Base-by-base conservation (phyloP, 257 asterid species). In the Gynochthodes officinalis region DNA sequence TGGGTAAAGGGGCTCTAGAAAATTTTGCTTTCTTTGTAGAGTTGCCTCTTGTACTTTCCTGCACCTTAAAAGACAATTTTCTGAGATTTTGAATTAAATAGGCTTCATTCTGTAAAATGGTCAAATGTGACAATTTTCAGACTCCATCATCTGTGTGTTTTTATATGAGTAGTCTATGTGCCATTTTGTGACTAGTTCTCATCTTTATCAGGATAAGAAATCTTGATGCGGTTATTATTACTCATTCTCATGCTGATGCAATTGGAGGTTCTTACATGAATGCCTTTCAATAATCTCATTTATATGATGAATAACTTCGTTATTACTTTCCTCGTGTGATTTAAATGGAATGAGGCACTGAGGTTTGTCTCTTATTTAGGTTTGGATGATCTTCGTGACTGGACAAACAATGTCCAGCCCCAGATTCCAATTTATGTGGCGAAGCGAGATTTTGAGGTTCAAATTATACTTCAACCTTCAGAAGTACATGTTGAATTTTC, bases 191-290 rank as follows among this genome's bases (percentile, higher is more conserved):
- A 82, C 86, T 50, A 68, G 82, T 85, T 80, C 53, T 64, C 68
- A 81, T 85, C 82, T 89, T 84, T 87, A 83, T 79, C 99, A 95
- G 99, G 97, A 85, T 95, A 87, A 87, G 98, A 89, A 83, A 85
- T 75, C 75, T 95, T 81, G 97, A 95, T 83, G 99, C 97, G 76
- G 99, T 95, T 85, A 77, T 95, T 78, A 87, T 95, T 78, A 95
- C 99, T 80, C 98, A 95, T 89, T 95, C 98, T 83, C 99, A 95
- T 90, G 99, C 99, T 86, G 98, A 95, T 90, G 98, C 99, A 78
- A 95, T 89, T 77, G 99, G 98, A 95, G 99, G 99, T 94, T 90
- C 87, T 87, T 79, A 73, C 80, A 76, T 79, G 78, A 71, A 80
- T 73, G 75, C 85, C 33, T 70, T 75, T 73, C 65, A 64, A 73